phyloP scores from a whole-genome alignment of 2,329 filamentous ascomycete genomes.

The Truncatella angustata region DNA sequence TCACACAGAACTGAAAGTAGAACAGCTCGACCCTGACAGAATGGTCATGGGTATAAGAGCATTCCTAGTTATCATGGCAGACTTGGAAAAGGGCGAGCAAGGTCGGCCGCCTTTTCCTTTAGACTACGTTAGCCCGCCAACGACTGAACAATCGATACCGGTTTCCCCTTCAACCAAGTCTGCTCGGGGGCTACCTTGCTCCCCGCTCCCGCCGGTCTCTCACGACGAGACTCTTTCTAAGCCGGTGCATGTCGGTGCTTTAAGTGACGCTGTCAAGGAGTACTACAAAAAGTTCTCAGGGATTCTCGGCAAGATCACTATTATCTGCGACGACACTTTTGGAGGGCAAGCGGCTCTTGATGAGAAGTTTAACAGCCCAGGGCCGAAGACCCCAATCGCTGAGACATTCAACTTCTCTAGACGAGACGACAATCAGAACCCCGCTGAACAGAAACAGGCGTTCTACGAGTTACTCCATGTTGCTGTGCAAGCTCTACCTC shows the following conservation, averaged over 20 bases:
- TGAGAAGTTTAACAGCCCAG: slow-evolving; percentile 82
- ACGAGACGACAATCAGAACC: slow-evolving; percentile 73
- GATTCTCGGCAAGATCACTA: slow-evolving; percentile 91
- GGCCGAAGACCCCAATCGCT: slow-evolving; percentile 87
- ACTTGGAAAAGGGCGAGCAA: slow-evolving; percentile 81
- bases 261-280: slow-evolving; percentile 76
- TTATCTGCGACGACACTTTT: slow-evolving; percentile 95
- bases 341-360: slow-evolving; percentile 93
- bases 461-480: slow-evolving; percentile 97
- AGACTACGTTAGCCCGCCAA: slow-evolving; percentile 45
- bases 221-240: slow-evolving; percentile 66
- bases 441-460: slow-evolving; percentile 81
- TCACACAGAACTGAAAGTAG: slow-evolving; percentile 76
- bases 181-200: slow-evolving; percentile 24
- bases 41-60: slow-evolving; percentile 97
- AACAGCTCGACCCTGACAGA: slow-evolving; percentile 91
- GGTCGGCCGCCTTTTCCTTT: slow-evolving; percentile 81
- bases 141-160: slow-evolving; percentile 36
- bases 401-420: slow-evolving; percentile 91
- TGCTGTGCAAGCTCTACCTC: slow-evolving; percentile 88
- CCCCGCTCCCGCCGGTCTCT: slow-evolving; percentile 23
- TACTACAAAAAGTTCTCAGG: slow-evolving; percentile 92
- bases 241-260: slow-evolving; percentile 57
- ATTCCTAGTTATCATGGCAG: slow-evolving; percentile 89
- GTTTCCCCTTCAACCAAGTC: slow-evolving; percentile 50